Conservation (phyloP, 2,329 filamentous ascomycete genomes). For the Botryotinia convoluta region DNA sequence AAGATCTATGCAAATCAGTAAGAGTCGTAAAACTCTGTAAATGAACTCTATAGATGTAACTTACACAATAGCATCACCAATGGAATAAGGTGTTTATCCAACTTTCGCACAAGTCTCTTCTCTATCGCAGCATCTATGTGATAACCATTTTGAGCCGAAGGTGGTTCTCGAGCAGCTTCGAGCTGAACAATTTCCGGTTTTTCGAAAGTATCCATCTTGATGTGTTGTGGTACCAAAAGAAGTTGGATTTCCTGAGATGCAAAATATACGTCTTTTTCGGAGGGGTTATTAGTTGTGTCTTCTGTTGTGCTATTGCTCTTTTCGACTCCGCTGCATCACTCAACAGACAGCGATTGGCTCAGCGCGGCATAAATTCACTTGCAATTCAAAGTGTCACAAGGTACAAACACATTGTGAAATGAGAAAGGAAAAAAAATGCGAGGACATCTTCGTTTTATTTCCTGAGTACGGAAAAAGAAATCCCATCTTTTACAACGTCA, state of each 20-base stretch:
- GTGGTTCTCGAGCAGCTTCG: conserved; percentile 3
- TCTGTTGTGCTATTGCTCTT: neutral
- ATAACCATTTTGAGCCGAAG: conserved; percentile 8
- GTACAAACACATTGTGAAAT: neutral
- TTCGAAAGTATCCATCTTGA: neutral
- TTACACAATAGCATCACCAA: conserved; percentile 29
- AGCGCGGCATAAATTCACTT: conserved; percentile 21
- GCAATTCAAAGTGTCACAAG: neutral
- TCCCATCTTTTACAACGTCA: neutral
- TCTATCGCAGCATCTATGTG: conserved; percentile 40
- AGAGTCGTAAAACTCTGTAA: neutral
- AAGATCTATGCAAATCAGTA: conserved; percentile 39
- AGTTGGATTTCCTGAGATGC: neutral
- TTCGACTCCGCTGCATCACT: neutral
- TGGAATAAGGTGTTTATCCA: conserved; percentile 58
- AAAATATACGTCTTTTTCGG: neutral
- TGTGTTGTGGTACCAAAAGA: neutral
- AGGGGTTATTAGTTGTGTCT: no score
- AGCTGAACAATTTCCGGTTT: neutral
- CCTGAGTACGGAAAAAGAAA: neutral
- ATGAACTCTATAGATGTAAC: neutral
- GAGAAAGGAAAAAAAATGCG: neutral
- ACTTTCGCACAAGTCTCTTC: conserved; percentile 50
- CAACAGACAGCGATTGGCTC: neutral
- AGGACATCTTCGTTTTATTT: neutral